A percentile compares a stretch with the other conserved stretches of the same genome.
phyloP scores from a whole-genome alignment of 2,329 filamentous ascomycete species.

The Magnaporthiopsis poae region DNA sequence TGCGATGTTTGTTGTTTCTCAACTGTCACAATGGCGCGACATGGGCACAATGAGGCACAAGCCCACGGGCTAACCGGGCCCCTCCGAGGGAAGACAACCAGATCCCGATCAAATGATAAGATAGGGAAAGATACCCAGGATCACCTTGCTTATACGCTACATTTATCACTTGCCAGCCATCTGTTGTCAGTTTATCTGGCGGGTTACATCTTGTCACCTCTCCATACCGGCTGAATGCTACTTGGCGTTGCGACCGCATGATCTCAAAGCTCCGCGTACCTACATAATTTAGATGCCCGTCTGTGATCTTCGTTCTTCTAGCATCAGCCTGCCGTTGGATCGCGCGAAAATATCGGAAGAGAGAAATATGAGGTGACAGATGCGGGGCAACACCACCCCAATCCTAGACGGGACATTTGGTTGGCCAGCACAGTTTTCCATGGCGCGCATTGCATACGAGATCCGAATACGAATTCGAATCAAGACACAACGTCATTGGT shows the following conservation, averaged over 20 bases:
- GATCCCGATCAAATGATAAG: neutral
- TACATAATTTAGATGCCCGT: too few species aligned
- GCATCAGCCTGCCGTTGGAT: neutral
- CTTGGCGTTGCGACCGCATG: too few species aligned
- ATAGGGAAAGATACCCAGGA: neutral
- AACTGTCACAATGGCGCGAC: neutral
- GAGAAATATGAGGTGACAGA: neutral
- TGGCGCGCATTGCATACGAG: neutral
- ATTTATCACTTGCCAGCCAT: too few species aligned
- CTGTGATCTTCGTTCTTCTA: too few species aligned
- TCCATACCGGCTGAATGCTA: too few species aligned
- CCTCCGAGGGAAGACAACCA: neutral
- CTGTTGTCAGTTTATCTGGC: too few species aligned
- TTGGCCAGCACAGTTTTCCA: neutral
- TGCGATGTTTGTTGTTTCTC: neutral
- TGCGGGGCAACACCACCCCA: neutral
- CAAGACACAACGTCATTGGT: neutral
- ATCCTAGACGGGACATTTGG: neutral
- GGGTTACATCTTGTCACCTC: too few species aligned
- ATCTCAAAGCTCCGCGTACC: too few species aligned
- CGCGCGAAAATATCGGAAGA: neutral
- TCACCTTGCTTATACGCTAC: neutral
- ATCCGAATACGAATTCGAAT: constrained; percentile 5
- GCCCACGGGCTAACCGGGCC: too few species aligned
- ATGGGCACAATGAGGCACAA: too few species aligned